Conservation (phyloP, 345 rosid genomes). For the Arabis hirsuta region DNA sequence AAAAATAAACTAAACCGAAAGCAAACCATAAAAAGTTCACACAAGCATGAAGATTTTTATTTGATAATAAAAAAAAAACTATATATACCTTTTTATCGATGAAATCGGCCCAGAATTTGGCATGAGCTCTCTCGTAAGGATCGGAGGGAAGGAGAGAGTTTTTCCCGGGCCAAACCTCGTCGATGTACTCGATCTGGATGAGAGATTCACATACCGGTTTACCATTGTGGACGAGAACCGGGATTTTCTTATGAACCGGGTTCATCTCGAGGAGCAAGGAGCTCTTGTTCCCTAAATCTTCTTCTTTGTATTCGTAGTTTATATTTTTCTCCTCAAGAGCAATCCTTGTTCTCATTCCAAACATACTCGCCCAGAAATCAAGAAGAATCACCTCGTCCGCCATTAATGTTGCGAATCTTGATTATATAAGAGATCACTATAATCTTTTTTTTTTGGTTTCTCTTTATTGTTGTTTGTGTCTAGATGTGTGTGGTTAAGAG, state of each 20-base stretch:
- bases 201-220: constrained; percentile 32
- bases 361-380: constrained; percentile 30
- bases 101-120: constrained; percentile 29
- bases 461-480: not conserved
- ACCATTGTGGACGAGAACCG: constrained; percentile 34
- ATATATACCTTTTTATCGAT: constrained; percentile 28
- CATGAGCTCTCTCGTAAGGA: constrained; percentile 27
- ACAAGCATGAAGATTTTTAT: too few species aligned
- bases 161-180: not conserved
- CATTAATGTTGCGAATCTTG: constrained; percentile 8
- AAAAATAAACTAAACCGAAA: not conserved
- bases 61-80: too few species aligned
- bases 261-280: constrained; percentile 17
- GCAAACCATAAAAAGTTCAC: too few species aligned
- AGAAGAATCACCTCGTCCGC: constrained; percentile 34
- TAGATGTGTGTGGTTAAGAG: not conserved
- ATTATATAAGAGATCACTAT: not conserved
- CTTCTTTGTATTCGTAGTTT: constrained; percentile 11
- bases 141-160: constrained; percentile 18
- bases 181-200: constrained; percentile 21
- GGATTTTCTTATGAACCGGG: constrained; percentile 31
- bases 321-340: constrained; percentile 32
- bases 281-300: constrained; percentile 21
- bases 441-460: not conserved
- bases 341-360: constrained; percentile 32